phyloP scores from a whole-genome alignment of 441 rosid genomes.

The Gossypium lobatum region DNA sequence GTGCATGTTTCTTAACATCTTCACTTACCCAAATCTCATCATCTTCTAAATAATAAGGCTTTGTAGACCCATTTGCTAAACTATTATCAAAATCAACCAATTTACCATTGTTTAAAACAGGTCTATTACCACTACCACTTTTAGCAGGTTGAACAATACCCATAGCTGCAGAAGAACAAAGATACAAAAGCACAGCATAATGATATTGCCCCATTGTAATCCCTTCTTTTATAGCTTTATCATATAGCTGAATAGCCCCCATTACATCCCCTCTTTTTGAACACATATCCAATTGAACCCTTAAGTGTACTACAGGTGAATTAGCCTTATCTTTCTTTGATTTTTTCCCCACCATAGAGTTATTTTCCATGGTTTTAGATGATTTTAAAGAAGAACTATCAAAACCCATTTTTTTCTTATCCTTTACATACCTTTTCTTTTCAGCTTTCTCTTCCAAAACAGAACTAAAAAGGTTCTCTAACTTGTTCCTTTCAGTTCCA shows the following conservation, averaged over 20 bases:
- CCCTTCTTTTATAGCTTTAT: constrained; percentile 41
- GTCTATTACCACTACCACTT: constrained; percentile 41
- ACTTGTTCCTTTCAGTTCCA: constrained; percentile 12
- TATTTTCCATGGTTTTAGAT: constrained; percentile 6
- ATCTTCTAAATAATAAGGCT: constrained; percentile 13
- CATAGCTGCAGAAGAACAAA: constrained; percentile 65
- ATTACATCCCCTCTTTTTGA: constrained; percentile 52
- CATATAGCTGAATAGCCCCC: constrained; percentile 47
- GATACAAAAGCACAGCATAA: constrained; percentile 50
- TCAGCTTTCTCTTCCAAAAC: constrained; percentile 23
- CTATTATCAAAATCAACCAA: constrained; percentile 6
- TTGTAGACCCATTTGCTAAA: constrained; percentile 7
- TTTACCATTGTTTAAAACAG: constrained; percentile 2
- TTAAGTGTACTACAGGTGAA: constrained; percentile 20
- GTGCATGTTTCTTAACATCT: constrained; percentile 44
- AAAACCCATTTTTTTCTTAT: constrained; percentile 20
- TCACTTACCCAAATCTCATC: constrained; percentile 33
- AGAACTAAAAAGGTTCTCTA: constrained; percentile 24
- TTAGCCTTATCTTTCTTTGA: constrained; percentile 27
- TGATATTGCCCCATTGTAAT: constrained; percentile 44
- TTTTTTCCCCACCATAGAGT: constrained; percentile 14
- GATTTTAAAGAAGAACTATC: constrained; percentile 14
- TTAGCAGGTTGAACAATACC: constrained; percentile 63
- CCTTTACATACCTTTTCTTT: constrained; percentile 17
- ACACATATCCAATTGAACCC: constrained; percentile 48